A percentile compares a stretch with the other conserved stretches of the same genome.
These are phyloP conservation scores for Pestalotiopsis sp. DNA, from an alignment of 2,329 filamentous ascomycete species.

Conservation along the genomic window DNA sequence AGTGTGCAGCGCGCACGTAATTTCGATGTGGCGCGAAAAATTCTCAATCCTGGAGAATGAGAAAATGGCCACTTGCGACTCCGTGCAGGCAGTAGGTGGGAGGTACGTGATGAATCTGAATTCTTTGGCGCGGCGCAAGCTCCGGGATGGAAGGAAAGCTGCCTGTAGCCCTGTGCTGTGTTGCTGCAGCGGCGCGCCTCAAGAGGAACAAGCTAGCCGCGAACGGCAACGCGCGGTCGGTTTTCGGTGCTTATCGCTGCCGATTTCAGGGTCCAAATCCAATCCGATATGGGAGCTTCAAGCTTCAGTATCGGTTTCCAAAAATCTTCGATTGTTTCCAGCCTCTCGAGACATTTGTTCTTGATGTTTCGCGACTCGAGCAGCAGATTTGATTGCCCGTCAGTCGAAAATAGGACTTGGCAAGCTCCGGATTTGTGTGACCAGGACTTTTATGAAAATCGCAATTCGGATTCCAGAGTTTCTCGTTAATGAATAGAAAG, in stretches of 20 bases:
- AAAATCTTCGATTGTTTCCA: neutral
- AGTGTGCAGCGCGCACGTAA: neutral
- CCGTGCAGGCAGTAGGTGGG: neutral
- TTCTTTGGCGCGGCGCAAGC: neutral
- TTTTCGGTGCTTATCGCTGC: neutral
- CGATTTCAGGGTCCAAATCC: neutral
- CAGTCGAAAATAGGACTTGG: too few relatives aligned
- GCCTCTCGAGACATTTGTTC: neutral
- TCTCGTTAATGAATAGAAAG: neutral
- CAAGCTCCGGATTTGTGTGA: too few relatives aligned
- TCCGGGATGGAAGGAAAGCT: neutral
- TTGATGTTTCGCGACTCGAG: too few relatives aligned
- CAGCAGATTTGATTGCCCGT: too few relatives aligned
- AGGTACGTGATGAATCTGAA: neutral
- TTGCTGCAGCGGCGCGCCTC: neutral
- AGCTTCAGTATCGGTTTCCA: neutral
- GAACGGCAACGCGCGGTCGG: neutral
- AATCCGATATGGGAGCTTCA: neutral
- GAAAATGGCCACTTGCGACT: neutral
- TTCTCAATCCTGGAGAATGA: neutral
- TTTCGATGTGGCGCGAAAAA: neutral
- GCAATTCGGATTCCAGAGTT: too few relatives aligned
- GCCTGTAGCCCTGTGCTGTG: neutral
- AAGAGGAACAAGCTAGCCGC: neutral
- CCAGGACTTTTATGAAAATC: too few relatives aligned